These are phyloP conservation scores for Saccharum officinarum DNA, from an alignment of 176 grass and related monocot species.

Conservation along the genomic window DNA sequence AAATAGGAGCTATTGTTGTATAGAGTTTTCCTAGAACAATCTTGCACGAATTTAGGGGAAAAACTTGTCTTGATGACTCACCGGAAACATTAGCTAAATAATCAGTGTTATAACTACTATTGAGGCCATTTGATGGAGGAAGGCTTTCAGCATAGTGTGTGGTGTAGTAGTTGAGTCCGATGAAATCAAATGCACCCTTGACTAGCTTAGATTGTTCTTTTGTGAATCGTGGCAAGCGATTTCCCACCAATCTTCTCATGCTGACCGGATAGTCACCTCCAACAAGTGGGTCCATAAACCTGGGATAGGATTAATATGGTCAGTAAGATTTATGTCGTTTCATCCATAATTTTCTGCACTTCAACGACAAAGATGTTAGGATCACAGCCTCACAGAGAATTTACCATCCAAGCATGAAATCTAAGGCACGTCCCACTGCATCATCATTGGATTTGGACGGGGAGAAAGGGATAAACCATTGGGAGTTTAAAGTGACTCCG, in stretches of 20 bases:
- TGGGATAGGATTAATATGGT: neutral
- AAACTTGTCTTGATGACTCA: neutral
- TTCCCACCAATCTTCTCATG: slow-evolving; percentile 40
- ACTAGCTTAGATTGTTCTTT: slow-evolving; percentile 35
- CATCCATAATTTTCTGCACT: neutral
- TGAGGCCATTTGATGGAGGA: slow-evolving; percentile 39
- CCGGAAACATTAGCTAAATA: slow-evolving; percentile 23
- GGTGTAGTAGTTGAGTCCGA: slow-evolving; percentile 61
- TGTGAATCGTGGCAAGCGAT: slow-evolving; percentile 46
- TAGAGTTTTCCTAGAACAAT: neutral
- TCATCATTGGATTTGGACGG: slow-evolving; percentile 15
- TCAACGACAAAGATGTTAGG: neutral
- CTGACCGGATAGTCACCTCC: slow-evolving; percentile 44
- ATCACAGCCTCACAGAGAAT: too few species aligned
- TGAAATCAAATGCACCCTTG: slow-evolving; percentile 57
- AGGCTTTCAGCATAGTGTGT: slow-evolving; percentile 27
- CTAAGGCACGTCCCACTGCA: slow-evolving; percentile 32
- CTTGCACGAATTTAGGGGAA: neutral
- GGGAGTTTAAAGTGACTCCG: slow-evolving; percentile 48
- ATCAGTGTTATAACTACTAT: slow-evolving; percentile 31
- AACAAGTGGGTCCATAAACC: slow-evolving; percentile 51
- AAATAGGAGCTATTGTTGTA: neutral
- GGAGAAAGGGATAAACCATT: slow-evolving; percentile 55
- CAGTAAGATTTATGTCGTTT: neutral
- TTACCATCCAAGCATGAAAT: slow-evolving; percentile 73